Percentiles rank a stretch among this genome's conserved stretches.
These are phyloP conservation scores for Pleurotus giganteus DNA, from an alignment of 768 basidiomycete genomes.

Conservation along the genomic window DNA sequence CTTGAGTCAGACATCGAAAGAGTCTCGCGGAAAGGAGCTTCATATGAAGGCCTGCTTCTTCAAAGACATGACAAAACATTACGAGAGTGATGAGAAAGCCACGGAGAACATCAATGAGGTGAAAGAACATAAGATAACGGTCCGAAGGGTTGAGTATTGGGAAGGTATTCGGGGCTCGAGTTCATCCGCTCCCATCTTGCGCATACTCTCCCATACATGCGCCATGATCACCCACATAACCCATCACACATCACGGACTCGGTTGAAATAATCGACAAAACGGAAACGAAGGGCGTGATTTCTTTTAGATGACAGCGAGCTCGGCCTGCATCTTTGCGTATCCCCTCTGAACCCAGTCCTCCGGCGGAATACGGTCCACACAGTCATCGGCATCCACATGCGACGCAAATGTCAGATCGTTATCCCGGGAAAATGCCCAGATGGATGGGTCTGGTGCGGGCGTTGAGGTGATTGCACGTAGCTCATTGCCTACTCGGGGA, in stretches of 20 bases:
- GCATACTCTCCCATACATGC: neutral
- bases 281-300: neutral
- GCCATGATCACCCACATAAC: neutral
- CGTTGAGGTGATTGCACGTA: conserved; percentile 59
- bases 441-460: conserved; percentile 54
- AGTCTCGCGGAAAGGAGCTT: no score
- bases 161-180: neutral
- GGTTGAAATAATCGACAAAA: neutral
- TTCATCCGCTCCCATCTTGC: neutral
- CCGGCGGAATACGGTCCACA: conserved; percentile 34
- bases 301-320: conserved; percentile 18
- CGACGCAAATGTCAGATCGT: conserved; percentile 52
- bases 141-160: neutral
- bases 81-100: neutral
- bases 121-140: neutral
- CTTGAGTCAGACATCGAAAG: no score
- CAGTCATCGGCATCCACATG: conserved; percentile 34
- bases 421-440: conserved; percentile 62
- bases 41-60: neutral
- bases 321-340: conserved; percentile 40
- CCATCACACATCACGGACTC: neutral
- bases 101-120: neutral
- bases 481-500: conserved; percentile 47
- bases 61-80: neutral
- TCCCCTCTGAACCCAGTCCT: conserved; percentile 58